Evolutionary conservation across 1,284 basidiomycete genomes (phyloP), one percentile per base, ranked within the genome.

Genomic region (Leccinum cinnamomeum): DNA sequence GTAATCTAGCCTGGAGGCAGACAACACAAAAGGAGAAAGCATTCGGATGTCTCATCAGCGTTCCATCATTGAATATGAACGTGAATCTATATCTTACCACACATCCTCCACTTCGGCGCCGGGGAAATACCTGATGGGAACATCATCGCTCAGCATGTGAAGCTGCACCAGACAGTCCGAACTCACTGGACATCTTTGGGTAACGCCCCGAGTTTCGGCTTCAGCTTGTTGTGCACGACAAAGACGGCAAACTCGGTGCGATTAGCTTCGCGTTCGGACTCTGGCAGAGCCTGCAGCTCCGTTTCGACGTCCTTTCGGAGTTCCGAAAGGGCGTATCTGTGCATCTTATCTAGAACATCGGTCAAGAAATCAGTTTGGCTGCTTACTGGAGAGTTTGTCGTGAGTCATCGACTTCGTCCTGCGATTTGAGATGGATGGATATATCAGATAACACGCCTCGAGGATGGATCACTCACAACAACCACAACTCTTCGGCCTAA

Each of bases 401-500:
- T 11, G 94, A 92, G 76, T 97, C 95, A 72, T 97, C 95, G 37
- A 97, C 88, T 77, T 97, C 95, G 73, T 98, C 95, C 92, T 94
- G 65, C 30, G 35, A 65, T 59, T 56, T 48, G 44, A 20, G 51
- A 50, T 61, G 37, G 53, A 33, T 14, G 54, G n/a, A 46, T 48
- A 57, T 60, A 59, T 63, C 63, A 61, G 59, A 67, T 62, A 2
- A 64, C 64, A 58, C 44, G 53, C 48, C 41, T 53, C 51, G 39
- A 59, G 61, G 64, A 48, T 57, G 53, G 41, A 60, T 53, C 18
- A 81, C 91, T 69, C 73, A 93, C 92, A 57, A 98, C 88, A 65
- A 98, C 91, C 59, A 98, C 79, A 60, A 89, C 91, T 58, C 85
- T 80, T 65, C 89, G 84, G 50, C 95, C 95, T 41, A 96, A 77